phyloP scores from a whole-genome alignment of 2,329 filamentous ascomycete genomes.

The Neonectria hederae region DNA sequence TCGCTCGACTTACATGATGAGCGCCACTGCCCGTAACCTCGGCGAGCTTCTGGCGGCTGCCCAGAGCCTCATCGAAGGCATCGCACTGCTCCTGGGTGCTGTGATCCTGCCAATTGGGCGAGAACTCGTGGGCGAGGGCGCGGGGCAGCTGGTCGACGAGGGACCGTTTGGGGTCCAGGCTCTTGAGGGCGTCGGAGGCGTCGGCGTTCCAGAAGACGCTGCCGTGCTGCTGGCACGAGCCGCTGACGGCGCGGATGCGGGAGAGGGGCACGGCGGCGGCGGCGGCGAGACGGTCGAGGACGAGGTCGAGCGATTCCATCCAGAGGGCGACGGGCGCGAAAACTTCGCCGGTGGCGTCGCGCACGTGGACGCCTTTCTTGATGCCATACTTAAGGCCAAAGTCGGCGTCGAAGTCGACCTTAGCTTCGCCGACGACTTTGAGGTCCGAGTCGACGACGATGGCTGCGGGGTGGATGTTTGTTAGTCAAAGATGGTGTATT shows the following conservation, averaged over 20 bases:
- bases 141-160: slow-evolving; percentile 77
- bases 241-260: slow-evolving; percentile 83
- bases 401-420: slow-evolving; percentile 95
- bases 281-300: slow-evolving; percentile 76
- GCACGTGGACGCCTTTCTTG: slow-evolving; percentile 86
- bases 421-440: slow-evolving; percentile 82
- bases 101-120: slow-evolving; percentile 98
- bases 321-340: slow-evolving; percentile 94
- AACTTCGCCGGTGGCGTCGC: slow-evolving; percentile 85
- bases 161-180: slow-evolving; percentile 66
- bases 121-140: slow-evolving; percentile 85
- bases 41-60: slow-evolving; percentile 74
- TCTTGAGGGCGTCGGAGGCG: slow-evolving; percentile 71
- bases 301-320: slow-evolving; percentile 90
- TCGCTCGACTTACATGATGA: slow-evolving; percentile 76
- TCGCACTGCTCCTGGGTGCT: slow-evolving; percentile 95
- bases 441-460: slow-evolving; percentile 87
- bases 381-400: slow-evolving; percentile 77
- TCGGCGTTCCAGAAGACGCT: slow-evolving; percentile 90
- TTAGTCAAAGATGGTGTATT: no score
- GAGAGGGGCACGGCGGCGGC: slow-evolving; percentile 72
- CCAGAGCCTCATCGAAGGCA: slow-evolving; percentile 79
- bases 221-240: slow-evolving; percentile 96
- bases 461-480: slow-evolving; percentile 56
- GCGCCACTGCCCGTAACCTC: slow-evolving; percentile 88